Evolutionary conservation across 352 stramenopile genomes (phyloP), one percentile per base, ranked within the genome.

Genomic region (Phytophthora brassicae): DNA sequence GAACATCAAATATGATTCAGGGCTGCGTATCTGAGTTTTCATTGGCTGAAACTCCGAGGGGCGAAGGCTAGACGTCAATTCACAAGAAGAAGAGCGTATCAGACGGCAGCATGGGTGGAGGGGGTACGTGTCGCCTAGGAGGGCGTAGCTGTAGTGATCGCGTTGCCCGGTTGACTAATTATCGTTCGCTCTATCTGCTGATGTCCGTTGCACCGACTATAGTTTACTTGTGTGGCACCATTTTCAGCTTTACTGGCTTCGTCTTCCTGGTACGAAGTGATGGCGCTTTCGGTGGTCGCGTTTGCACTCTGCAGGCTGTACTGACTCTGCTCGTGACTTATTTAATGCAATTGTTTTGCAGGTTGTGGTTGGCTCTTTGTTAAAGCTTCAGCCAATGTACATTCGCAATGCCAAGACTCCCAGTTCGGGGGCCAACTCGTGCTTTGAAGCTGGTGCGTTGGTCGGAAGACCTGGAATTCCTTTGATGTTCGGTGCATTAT

Each of bases 171-270:
- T 33, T 55, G 45, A 35, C 22, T 61, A 12, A 60, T n/a, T 24
- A 23, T 13, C 16, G 39, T 42, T 19, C 50, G 1, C n/a, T 64
- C 16, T 59, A 0, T 49, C 14, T 48, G 12, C 52, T 13, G 44
- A 51, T 64, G 8, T 6, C 1, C 13, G 9, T 45, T 49, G 53
- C 11, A 4, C 28, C 5, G 0, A 3, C 33, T 70, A 17, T 20
- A 94, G 85, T 68, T 33, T 90, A 88, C 55, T 68, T 94, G 24
- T 89, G 79, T 39, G 84, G 82, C 57, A 83, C 82, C 41, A 92
- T 92, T 55, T 88, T 94, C 64, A 81, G 66, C 55, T 94, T 94
- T 56, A 60, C 78, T 0, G 85, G 85, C 29, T 88, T 86, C 64
- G 75, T 92, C 60, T 94, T 94, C 67, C 64, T 91, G 70, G 84